Evolutionary conservation across 2,329 filamentous ascomycete species (phyloP).

Genomic region (Pyrenophora graminea): DNA sequence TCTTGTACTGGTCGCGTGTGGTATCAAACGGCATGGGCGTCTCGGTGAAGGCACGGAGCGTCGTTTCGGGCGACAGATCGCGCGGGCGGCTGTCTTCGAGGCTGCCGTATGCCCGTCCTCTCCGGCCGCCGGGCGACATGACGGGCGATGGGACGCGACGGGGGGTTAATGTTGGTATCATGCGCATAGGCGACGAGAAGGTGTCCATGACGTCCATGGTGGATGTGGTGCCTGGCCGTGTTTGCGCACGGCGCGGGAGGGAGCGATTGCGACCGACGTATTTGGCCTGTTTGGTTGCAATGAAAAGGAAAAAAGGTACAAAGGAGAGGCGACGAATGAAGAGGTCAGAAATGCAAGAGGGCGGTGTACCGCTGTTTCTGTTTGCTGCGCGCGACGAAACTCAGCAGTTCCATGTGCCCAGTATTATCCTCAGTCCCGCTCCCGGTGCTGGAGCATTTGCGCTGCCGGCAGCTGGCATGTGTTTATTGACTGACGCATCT

Average conservation of each 20-base stretch:
- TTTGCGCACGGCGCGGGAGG: conserved; percentile 10
- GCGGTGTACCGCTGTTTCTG: conserved; percentile 2
- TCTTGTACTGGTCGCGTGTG: conserved; percentile 47
- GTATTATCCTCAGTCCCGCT: conserved; percentile 15
- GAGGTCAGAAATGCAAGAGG: neutral
- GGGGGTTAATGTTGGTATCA: conserved; percentile 40
- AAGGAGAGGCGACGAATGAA: conserved; percentile 4
- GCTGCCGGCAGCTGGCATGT: conserved; percentile 22
- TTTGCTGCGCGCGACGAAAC: conserved; percentile 15
- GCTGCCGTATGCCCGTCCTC: conserved; percentile 28
- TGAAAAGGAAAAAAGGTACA: conserved; percentile 11
- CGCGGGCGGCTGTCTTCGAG: conserved; percentile 42
- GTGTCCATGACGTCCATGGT: conserved; percentile 29
- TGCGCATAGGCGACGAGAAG: conserved; percentile 37
- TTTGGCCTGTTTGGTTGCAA: conserved; percentile 1
- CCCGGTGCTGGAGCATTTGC: conserved; percentile 13
- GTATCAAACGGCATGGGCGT: conserved; percentile 51
- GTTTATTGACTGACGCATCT: conserved; percentile 17
- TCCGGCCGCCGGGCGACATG: conserved; percentile 40
- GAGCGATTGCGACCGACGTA: conserved; percentile 22
- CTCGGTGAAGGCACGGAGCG: conserved; percentile 50
- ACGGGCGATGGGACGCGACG: conserved; percentile 38
- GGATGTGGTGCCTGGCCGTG: neutral
- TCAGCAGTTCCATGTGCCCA: conserved; percentile 11
- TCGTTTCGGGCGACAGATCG: conserved; percentile 48